These are phyloP conservation scores for Aspergillus arachidicola DNA, from an alignment of 2,329 filamentous ascomycete genomes.

Conservation along the genomic window DNA sequence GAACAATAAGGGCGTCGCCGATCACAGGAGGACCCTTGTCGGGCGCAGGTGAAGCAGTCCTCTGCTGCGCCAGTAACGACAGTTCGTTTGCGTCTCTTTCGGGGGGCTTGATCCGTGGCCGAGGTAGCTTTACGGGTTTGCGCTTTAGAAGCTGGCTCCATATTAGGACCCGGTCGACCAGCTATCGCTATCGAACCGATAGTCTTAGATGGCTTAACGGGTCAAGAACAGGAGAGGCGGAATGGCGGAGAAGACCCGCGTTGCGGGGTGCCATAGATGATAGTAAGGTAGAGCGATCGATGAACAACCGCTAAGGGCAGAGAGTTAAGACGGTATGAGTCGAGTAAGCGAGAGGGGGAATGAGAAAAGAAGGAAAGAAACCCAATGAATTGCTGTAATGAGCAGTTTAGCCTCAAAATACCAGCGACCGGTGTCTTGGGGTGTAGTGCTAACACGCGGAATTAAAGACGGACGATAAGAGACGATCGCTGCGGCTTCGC, in stretches of 20 bases:
- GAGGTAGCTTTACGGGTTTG: slow-evolving; percentile 28
- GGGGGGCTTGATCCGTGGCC: slow-evolving; percentile 35
- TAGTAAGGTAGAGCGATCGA: slow-evolving; percentile 2
- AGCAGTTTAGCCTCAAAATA: slow-evolving; percentile 1
- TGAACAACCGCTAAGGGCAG: background rate
- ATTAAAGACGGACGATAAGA: slow-evolving; percentile 12
- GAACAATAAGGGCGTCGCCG: slow-evolving; percentile 91
- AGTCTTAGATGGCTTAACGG: background rate
- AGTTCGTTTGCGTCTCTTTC: slow-evolving; percentile 81
- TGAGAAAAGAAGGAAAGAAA: slow-evolving; percentile 7
- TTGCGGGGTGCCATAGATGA: slow-evolving; percentile 24
- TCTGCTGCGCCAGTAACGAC: slow-evolving; percentile 86
- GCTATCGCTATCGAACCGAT: slow-evolving; percentile 12
- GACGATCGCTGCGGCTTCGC: slow-evolving; percentile 16
- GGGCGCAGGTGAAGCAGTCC: slow-evolving; percentile 93
- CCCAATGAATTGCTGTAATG: slow-evolving; percentile 1
- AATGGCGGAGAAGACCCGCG: slow-evolving; percentile 19
- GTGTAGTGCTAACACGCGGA: background rate
- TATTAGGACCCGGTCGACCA: slow-evolving; percentile 13
- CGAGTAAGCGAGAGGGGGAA: background rate
- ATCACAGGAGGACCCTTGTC: slow-evolving; percentile 83
- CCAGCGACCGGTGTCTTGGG: slow-evolving; percentile 4
- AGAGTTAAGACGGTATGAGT: background rate
- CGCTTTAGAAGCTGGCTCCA: slow-evolving; percentile 26
- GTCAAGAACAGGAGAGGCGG: slow-evolving; percentile 5